phyloP scores from a whole-genome alignment of 805 yeast species.

The Torulaspora quercuum region DNA sequence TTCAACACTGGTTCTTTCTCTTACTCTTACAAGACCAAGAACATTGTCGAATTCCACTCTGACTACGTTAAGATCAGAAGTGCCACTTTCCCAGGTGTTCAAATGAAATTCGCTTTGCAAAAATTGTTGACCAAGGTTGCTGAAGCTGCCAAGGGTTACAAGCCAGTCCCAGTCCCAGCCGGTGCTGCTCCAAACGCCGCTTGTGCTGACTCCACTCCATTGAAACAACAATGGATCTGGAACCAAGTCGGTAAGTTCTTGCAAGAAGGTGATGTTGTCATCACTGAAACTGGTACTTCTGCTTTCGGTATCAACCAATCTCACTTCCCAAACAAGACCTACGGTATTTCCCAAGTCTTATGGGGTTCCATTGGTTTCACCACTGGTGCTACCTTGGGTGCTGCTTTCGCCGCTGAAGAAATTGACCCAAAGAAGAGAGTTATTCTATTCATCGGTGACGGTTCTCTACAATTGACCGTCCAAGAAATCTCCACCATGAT shows the following conservation, averaged over 20 bases:
- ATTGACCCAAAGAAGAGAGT: constrained; percentile 59
- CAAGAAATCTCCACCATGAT: constrained; percentile 70
- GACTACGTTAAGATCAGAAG: constrained; percentile 66
- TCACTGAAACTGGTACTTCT: constrained; percentile 74
- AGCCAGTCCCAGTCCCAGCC: constrained; percentile 55
- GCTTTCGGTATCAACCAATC: constrained; percentile 68
- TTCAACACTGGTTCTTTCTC: constrained; percentile 89
- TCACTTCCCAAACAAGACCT: constrained; percentile 57
- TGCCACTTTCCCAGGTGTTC: constrained; percentile 69
- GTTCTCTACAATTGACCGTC: constrained; percentile 70
- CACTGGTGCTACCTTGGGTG: constrained; percentile 66
- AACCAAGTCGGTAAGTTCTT: constrained; percentile 59
- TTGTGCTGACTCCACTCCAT: constrained; percentile 42
- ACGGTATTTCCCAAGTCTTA: constrained; percentile 69
- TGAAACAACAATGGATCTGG: constrained; percentile 70
- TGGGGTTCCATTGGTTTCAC: constrained; percentile 77
- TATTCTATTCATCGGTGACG: constrained; percentile 68
- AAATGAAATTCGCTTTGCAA: constrained; percentile 57
- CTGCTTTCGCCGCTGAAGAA: constrained; percentile 65
- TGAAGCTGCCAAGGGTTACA: constrained; percentile 42
- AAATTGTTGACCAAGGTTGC: constrained; percentile 41
- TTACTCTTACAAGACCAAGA: constrained; percentile 68
- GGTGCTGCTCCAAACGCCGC: constrained; percentile 47
- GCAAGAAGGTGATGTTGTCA: constrained; percentile 60
- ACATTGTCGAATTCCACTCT: constrained; percentile 75